Percentiles rank a stretch among this genome's conserved stretches.
These are phyloP conservation scores for Centaurea solstitialis DNA, from an alignment of 129 eudicot genomes.

Conservation along the genomic window DNA sequence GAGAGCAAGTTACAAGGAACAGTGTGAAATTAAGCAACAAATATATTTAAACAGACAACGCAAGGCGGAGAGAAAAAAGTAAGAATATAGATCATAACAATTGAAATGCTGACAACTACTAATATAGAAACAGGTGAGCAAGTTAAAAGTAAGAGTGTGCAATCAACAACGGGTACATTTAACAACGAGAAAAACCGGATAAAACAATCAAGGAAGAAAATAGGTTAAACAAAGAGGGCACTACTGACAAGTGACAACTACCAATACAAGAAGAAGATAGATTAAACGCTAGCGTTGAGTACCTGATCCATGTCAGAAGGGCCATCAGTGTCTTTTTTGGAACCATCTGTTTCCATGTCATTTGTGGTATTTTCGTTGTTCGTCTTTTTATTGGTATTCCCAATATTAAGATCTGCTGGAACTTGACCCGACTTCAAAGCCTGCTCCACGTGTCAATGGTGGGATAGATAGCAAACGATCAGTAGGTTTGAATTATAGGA, in stretches of 20 bases:
- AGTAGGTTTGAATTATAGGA: neutral
- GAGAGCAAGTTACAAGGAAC: neutral
- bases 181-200: neutral
- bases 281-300: neutral
- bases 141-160: too few relatives aligned
- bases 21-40: too few relatives aligned
- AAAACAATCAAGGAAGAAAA: neutral
- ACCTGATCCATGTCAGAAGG: constrained; percentile 84
- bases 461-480: neutral
- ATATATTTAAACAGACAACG: too few relatives aligned
- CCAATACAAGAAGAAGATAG: neutral
- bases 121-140: too few relatives aligned
- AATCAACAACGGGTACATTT: neutral
- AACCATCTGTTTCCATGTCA: constrained; percentile 53
- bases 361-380: constrained; percentile 30
- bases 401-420: constrained; percentile 67
- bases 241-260: neutral
- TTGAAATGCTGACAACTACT: too few relatives aligned
- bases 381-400: constrained; percentile 32
- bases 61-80: too few relatives aligned
- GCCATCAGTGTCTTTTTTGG: constrained; percentile 45
- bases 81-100: too few relatives aligned
- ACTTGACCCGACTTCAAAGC: constrained; percentile 90
- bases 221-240: neutral
- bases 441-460: constrained; percentile 33